phyloP scores from a whole-genome alignment of 129 eudicot genomes.

The Ambrosia trifida region DNA sequence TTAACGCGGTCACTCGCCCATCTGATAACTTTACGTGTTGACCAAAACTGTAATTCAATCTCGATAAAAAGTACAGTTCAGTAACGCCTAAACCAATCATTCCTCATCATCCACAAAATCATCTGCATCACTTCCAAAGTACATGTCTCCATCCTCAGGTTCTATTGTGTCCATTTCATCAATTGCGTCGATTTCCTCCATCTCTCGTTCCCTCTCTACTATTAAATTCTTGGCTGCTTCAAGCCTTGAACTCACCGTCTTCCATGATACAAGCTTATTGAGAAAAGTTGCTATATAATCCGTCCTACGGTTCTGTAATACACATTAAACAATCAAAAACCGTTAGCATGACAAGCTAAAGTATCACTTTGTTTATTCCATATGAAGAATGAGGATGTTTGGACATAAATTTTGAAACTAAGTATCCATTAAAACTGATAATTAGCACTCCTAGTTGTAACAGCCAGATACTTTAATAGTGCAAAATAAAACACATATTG shows the following conservation, averaged over 20 bases:
- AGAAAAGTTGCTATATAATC: constrained; percentile 74
- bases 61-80: constrained; percentile 17
- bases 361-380: neutral
- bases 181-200: constrained; percentile 37
- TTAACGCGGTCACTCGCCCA: too few relatives aligned
- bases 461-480: neutral
- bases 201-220: constrained; percentile 70
- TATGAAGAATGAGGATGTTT: neutral
- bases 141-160: constrained; percentile 42
- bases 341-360: neutral
- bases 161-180: constrained; percentile 33
- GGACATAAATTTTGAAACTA: constrained; percentile 6
- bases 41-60: too few relatives aligned
- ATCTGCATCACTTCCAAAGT: constrained; percentile 51
- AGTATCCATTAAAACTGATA: neutral
- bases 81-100: neutral
- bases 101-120: constrained; percentile 19
- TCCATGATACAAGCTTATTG: constrained; percentile 94
- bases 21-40: too few relatives aligned
- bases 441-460: neutral
- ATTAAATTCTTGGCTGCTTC: constrained; percentile 65
- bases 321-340: neutral
- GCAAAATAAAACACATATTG: neutral
- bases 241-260: constrained; percentile 70
- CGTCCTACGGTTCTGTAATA: constrained; percentile 71